phyloP scores from a whole-genome alignment of 139 green algal genomes.

The Mesotaenium endlicherianum region DNA sequence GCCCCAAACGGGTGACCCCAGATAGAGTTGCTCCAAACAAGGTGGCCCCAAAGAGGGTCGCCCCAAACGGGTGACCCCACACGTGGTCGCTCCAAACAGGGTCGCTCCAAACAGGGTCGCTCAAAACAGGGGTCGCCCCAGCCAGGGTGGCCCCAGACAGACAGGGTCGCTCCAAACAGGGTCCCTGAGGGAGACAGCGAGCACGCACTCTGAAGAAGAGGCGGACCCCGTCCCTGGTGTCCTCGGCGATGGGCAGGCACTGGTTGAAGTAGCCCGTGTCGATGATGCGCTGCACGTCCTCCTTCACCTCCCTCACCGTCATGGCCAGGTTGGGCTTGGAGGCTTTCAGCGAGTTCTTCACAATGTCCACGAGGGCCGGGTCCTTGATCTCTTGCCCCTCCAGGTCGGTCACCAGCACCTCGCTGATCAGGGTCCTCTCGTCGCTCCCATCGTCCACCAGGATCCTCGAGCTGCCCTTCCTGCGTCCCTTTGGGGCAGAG shows the following conservation, averaged over 20 bases:
- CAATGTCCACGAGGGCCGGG: slow-evolving; percentile 64
- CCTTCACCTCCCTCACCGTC: slow-evolving; percentile 70
- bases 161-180: no score
- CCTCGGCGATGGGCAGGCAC: slow-evolving; percentile 70
- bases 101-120: no score
- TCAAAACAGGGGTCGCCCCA: no score
- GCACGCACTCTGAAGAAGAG: slow-evolving; percentile 70
- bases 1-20: no score
- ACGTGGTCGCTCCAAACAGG: no score
- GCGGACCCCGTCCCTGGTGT: slow-evolving; percentile 91
- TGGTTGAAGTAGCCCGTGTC: slow-evolving; percentile 82
- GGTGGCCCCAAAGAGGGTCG: no score
- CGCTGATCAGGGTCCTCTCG: slow-evolving; percentile 48
- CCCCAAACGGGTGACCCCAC: no score
- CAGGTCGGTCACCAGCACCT: slow-evolving; percentile 37
- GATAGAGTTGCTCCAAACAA: no score
- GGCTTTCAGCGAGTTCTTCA: slow-evolving; percentile 59
- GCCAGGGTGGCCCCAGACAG: no score
- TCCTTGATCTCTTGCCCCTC: slow-evolving; percentile 15
- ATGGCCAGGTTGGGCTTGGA: slow-evolving; percentile 91
- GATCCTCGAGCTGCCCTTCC: neutral
- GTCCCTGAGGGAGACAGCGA: no score
- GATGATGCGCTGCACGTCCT: slow-evolving; percentile 83
- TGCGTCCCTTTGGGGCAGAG: no score
- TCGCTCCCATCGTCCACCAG: slow-evolving; percentile 12